Conservation (phyloP, 1,284 basidiomycete genomes). For the Ustilago loliicola region DNA sequence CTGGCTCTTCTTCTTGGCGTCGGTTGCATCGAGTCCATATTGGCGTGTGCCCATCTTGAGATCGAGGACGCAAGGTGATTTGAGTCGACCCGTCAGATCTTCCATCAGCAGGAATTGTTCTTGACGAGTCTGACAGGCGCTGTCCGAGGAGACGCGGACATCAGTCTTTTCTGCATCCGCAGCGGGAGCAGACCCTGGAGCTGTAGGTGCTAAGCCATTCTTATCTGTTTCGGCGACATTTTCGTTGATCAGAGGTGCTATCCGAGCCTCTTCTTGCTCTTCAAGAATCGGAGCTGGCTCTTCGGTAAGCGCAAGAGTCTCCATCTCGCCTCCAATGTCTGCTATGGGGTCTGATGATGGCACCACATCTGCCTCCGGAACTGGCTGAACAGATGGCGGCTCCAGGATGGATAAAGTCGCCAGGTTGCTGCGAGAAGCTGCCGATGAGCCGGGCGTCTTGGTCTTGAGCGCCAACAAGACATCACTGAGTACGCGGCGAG, state of each 20-base stretch:
- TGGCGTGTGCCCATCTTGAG: constrained; percentile 99
- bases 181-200: not conserved
- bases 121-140: constrained; percentile 76
- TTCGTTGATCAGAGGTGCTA: not conserved
- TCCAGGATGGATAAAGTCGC: constrained; percentile 9
- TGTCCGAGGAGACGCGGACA: constrained; percentile 7
- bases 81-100: constrained; percentile 94
- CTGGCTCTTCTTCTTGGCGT: constrained; percentile 95
- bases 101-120: constrained; percentile 99
- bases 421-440: constrained; percentile 8
- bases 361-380: not conserved
- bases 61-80: constrained; percentile 94
- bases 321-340: constrained; percentile 25
- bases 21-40: constrained; percentile 94
- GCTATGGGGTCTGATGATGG: not conserved
- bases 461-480: constrained; percentile 55
- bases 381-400: not conserved
- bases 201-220: not conserved
- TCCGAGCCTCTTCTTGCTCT: not conserved
- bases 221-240: not conserved
- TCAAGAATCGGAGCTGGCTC: constrained; percentile 12
- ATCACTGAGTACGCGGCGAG: constrained; percentile 58
- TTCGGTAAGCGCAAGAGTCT: constrained; percentile 23
- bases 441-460: constrained; percentile 1
- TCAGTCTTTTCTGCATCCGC: not conserved